Conservation (phyloP, 495 filamentous ascomycete genomes). For the Xylaria scruposa region DNA sequence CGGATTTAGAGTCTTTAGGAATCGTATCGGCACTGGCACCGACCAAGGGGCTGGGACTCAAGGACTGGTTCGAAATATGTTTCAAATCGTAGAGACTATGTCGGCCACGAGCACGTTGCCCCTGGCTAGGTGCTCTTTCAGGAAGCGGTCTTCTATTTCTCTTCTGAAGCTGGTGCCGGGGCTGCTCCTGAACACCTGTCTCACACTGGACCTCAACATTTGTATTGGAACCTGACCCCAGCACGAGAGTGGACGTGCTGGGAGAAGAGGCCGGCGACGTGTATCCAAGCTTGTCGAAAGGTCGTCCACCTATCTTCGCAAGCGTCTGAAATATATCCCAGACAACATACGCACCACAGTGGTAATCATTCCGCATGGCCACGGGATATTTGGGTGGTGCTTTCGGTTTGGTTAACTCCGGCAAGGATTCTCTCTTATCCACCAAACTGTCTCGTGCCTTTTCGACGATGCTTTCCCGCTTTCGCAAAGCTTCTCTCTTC, state of each 20-base stretch:
- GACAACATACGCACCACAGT: conserved; percentile 41
- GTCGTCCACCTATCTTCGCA: conserved; percentile 39
- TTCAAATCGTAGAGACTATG: not conserved
- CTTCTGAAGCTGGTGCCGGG: conserved; percentile 33
- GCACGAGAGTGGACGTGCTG: not conserved
- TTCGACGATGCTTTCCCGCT: conserved; percentile 37
- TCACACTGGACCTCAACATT: not conserved
- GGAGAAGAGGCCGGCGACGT: conserved; percentile 21
- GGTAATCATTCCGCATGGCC: conserved; percentile 44
- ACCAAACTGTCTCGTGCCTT: conserved; percentile 28
- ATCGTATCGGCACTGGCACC: not conserved
- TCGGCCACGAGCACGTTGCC: conserved; percentile 1
- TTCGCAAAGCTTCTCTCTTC: conserved; percentile 39
- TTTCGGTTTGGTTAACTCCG: conserved; percentile 33
- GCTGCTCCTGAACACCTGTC: not conserved
- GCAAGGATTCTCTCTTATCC: conserved; percentile 31
- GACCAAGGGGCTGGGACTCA: conserved; percentile 22
- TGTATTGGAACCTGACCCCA: no score
- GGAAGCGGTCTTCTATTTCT: conserved; percentile 20
- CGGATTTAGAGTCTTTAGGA: not conserved
- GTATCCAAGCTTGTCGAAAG: conserved; percentile 42
- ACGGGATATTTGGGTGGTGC: conserved; percentile 40
- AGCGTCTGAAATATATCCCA: conserved; percentile 43
- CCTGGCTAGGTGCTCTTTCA: conserved; percentile 21
- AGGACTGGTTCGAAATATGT: not conserved